Conservation (phyloP, 164 flowering plant genomes). For the Vitis rupestris region DNA sequence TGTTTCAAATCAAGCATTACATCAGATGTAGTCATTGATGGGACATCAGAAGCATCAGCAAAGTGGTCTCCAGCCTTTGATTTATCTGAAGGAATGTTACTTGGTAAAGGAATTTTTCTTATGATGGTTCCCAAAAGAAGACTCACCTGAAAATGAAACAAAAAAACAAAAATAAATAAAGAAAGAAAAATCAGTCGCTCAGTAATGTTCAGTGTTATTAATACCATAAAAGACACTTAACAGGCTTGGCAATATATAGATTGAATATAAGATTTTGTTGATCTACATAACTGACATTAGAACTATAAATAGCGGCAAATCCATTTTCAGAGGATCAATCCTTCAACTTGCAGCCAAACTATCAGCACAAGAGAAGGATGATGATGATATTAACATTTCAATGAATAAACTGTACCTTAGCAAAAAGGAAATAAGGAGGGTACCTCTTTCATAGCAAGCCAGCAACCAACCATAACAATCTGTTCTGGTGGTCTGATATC, state of each 20-base stretch:
- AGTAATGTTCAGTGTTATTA: too few species aligned
- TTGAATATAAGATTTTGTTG: background rate
- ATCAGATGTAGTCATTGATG: slow-evolving; percentile 16
- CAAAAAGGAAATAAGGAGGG: background rate
- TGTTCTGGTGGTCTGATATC: slow-evolving; percentile 61
- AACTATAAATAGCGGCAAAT: background rate
- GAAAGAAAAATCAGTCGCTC: too few species aligned
- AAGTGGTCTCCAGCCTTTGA: slow-evolving; percentile 11
- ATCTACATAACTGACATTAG: background rate
- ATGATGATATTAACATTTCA: slow-evolving; percentile 2
- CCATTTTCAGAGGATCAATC: background rate
- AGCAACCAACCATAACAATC: slow-evolving; percentile 96
- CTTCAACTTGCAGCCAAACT: background rate
- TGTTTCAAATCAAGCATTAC: slow-evolving; percentile 75
- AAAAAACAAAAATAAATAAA: background rate
- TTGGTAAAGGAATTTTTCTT: slow-evolving; percentile 87
- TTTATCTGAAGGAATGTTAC: slow-evolving; percentile 26
- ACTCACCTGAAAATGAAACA: slow-evolving; percentile 68
- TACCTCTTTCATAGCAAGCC: slow-evolving; percentile 99
- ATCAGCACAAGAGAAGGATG: background rate
- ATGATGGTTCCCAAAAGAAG: slow-evolving; percentile 93
- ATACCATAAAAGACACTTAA: background rate
- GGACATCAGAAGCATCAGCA: slow-evolving; percentile 25
- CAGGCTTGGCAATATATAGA: background rate
- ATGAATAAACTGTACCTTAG: background rate